Percentiles rank a stretch among this genome's conserved stretches.
These are phyloP conservation scores for Pleurotus cornucopiae DNA, from an alignment of 768 basidiomycete genomes.

Conservation along the genomic window DNA sequence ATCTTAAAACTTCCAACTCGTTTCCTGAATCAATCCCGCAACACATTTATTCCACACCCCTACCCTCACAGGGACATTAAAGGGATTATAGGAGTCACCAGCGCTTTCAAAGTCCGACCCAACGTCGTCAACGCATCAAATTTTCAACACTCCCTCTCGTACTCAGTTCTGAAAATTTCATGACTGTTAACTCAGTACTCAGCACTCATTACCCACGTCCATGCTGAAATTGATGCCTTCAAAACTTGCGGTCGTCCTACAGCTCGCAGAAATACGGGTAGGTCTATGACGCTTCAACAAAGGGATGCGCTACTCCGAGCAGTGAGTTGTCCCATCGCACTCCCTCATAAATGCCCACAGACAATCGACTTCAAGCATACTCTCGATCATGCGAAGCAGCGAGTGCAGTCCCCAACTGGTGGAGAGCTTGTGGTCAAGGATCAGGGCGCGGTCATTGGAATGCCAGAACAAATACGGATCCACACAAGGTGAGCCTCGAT, in stretches of 20 bases:
- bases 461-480: slow-evolving; percentile 60
- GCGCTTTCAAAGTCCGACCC: no score
- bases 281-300: slow-evolving; percentile 47
- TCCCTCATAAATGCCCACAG: slow-evolving; percentile 26
- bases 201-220: slow-evolving; percentile 33
- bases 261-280: slow-evolving; percentile 57
- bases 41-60: no score
- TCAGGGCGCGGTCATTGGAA: slow-evolving; percentile 65
- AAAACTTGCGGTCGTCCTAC: slow-evolving; percentile 57
- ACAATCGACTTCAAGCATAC: slow-evolving; percentile 67
- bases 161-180: no score
- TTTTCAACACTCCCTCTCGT: no score
- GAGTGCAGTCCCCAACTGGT: slow-evolving; percentile 57
- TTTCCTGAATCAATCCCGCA: no score
- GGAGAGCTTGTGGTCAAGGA: slow-evolving; percentile 67
- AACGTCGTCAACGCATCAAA: no score
- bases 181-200: no score
- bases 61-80: no score
- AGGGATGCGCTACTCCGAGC: slow-evolving; percentile 67
- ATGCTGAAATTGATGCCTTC: slow-evolving; percentile 54
- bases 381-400: slow-evolving; percentile 54
- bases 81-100: no score
- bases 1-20: no score
- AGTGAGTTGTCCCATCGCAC: slow-evolving; percentile 29
- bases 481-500: slow-evolving; percentile 49